Evolutionary conservation across 345 rosid genomes (phyloP), one percentile per base, ranked within the genome.

Genomic region (Salix exigua): DNA sequence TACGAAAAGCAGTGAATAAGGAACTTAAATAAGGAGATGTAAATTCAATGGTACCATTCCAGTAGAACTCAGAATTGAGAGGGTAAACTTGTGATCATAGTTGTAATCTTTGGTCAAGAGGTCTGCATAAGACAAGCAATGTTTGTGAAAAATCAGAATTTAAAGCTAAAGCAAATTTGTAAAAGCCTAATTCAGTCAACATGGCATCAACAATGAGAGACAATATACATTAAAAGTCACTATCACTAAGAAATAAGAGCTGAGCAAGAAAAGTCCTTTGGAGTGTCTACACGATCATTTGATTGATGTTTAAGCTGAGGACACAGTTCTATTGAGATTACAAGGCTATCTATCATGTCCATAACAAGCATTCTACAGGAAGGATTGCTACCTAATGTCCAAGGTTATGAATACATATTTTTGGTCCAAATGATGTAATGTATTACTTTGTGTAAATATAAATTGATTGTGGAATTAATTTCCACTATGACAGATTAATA

Each of bases 31-130:
- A 75, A 55, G 58, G 19, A 51, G 35, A 76, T 21, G 26, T 63
- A 66, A 37, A 84, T 78, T 68, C 65, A 63, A 75, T 48, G 81
- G 11, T 87, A 91, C 96, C 88, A 89, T 81, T 80, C 94, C 94
- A 64, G 87, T 83, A 63, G 89, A 44, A 70, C 85, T 87, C 68
- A 82, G 81, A 82, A 89, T 79, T 23, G 89, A 85, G 66, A 93
- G 80, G 58, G 89, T 88, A 82, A 90, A 87, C 88, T 90, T 93
- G 77, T 93, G 91, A 81, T 90, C 96, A 74, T 87, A 88, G 84
- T 83, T 80, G 80, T 90, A 91, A 77, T 91, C 97, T 84, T 91
- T 91, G 81, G 79, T 85, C 78, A 93, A 73, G 40, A 93, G 88
- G 77, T 90, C 96, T 90, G 93, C 90, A 85, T 71, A 31, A 71